Base-by-base conservation (phyloP, 768 basidiomycete species). In the Pisolithus orientalis region DNA sequence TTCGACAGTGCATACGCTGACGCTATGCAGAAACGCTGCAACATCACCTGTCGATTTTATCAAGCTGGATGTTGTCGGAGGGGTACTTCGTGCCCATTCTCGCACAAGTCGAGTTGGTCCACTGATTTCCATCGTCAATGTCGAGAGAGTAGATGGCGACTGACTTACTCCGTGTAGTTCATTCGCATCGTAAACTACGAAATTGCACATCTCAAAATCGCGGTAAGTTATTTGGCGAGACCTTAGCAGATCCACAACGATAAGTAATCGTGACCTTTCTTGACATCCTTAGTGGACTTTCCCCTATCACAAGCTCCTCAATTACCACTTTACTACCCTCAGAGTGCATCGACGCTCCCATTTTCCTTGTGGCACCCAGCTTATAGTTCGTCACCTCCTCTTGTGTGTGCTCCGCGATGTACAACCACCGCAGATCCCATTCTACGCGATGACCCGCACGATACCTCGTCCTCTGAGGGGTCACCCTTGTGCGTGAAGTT, bases 361-460 rank as follows among this genome's bases (percentile, higher is more conserved):
- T 44, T 57, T 50, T 56, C 62, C 54, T 43, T 59, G 52, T 59
- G 52, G 60, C 65, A 55, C 61, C 61, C 63, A 71, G 74, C 60
- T 8, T 34, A 14, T 13, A 34, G 13, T 34, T 38, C 53, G 3
- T 55, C 54, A 3, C 43, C 55, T 21, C 54, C 60, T 6, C 52
- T 60, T 52, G 57, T 31, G 17, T 62, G 56, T 37, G 56, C 25
- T 8, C 21, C 13, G 53, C 28, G 37, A 37, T 47, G 51, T 39
- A 27, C 43, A 42, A 45, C 56, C 46, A 4, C 29, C 43, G 17
- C 58, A 62, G 31, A 31, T 44, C 29, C 58, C 57, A 3, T 10
- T 21, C 8, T 24, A 4, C 25, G 10, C 4, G 64, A 65, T 50
- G 62, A 65, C 49, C 58, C 43, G 9, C 60, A 61, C 21, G 65